Evolutionary conservation across 352 stramenopile genomes (phyloP).

Genomic region (Albugo laibachii): DNA sequence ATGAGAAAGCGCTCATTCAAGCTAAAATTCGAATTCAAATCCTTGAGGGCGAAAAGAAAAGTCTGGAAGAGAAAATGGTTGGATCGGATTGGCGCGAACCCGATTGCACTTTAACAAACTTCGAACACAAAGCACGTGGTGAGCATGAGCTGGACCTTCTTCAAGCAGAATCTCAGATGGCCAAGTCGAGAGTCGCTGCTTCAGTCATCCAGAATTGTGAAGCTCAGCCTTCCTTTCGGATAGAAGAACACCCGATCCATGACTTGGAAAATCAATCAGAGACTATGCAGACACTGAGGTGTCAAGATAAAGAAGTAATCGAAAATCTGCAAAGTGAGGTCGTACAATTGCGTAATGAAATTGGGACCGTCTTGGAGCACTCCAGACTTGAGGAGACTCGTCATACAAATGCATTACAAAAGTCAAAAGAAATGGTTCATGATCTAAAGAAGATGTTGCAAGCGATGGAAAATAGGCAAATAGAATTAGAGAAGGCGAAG

Average conservation of each 20-base stretch:
- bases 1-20: neutral
- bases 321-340: slow-evolving; percentile 25
- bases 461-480: slow-evolving; percentile 31
- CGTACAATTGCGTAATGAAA: neutral
- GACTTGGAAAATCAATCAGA: slow-evolving; percentile 28
- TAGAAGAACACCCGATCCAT: neutral
- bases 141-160: neutral
- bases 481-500: slow-evolving; percentile 34
- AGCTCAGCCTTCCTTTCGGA: neutral
- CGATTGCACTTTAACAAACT: slow-evolving; percentile 11
- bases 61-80: slow-evolving; percentile 40
- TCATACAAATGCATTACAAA: neutral
- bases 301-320: slow-evolving; percentile 37
- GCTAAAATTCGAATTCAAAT: slow-evolving; percentile 20
- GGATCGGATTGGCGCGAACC: slow-evolving; percentile 50
- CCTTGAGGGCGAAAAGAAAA: slow-evolving; percentile 23
- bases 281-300: slow-evolving; percentile 40
- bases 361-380: neutral
- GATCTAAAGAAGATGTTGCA: slow-evolving; percentile 5
- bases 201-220: neutral
- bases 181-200: neutral
- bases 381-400: neutral
- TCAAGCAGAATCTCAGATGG: neutral
- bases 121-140: neutral
- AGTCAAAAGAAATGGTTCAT: neutral